Evolutionary conservation across 2,329 filamentous ascomycete species (phyloP), one percentile per base, ranked within the genome.

Genomic region (Phyllosticta capitalensis): DNA sequence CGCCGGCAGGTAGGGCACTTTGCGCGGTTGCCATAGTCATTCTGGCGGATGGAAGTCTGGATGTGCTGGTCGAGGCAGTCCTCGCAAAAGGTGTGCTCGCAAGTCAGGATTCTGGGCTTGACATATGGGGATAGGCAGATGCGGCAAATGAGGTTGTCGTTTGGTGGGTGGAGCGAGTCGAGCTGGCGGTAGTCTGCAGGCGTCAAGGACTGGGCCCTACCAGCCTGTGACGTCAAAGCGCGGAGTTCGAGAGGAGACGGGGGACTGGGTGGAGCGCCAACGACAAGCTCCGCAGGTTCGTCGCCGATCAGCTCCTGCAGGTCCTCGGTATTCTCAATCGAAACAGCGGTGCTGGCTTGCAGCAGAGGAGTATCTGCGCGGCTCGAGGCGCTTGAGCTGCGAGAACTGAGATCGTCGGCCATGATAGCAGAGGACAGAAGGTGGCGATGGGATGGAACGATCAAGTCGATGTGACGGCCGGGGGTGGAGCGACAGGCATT

Each of bases 61-160:
- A 62, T 56, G 26, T 66, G 62, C 67, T 73, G 70, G 54, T 74
- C 76, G 61, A 86, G 74, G 66, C 83, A 86, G 22, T 79, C 76
- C 58, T 77, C 74, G 71, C 83, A 86, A 72, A 86, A 86, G 63
- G 82, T 80, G 71, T 86, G 83, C 63, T 85, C 82, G 70, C 83
- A 86, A 63, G 80, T 75, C 54, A 83, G 72, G 64, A 81, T 69
- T 52, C 84, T 76, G 1, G 83, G 83, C 56, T 78, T 73, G 58
- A 85, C 78, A 65, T 85, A 84, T 7, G 83, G 81, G 62, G 80
- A 82, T 66, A 83, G 82, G 69, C 83, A 86, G 63, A 86, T 86
- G 17, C 83, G 78, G 67, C 83, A 86, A 74, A 83, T 80, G 55
- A 86, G 75, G 66, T 86, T 84, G 62, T 76, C 76, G 67, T 86